Evolutionary conservation across 208 protist species (phyloP).

Genomic region (Leishmania martiniquensis): DNA sequence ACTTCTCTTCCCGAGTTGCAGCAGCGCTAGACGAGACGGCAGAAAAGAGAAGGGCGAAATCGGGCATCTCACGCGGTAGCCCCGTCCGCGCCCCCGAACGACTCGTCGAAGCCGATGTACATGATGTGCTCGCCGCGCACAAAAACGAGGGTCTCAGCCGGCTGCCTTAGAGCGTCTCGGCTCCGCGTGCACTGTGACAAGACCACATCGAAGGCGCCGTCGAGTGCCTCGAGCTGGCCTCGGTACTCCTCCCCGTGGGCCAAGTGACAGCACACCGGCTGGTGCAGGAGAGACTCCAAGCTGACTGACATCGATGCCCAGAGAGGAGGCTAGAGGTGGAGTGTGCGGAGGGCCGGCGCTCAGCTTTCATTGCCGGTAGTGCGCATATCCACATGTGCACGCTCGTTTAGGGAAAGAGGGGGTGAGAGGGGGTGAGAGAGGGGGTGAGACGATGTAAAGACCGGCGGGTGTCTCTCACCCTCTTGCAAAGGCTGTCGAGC

Average conservation of each 20-base stretch:
- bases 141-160: slow-evolving; percentile 40
- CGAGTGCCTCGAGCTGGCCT: slow-evolving; percentile 58
- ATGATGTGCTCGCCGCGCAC: slow-evolving; percentile 80
- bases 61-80: background rate
- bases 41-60: background rate
- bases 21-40: background rate
- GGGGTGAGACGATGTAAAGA: background rate
- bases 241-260: slow-evolving; percentile 55
- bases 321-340: background rate
- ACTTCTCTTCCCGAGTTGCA: background rate
- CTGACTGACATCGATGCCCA: slow-evolving; percentile 46
- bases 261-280: slow-evolving; percentile 58
- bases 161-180: background rate
- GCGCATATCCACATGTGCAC: background rate
- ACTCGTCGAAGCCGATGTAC: slow-evolving; percentile 69
- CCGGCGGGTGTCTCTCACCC: background rate
- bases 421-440: too few species aligned
- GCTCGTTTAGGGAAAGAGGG: too few species aligned
- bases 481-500: background rate
- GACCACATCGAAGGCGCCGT: slow-evolving; percentile 72
- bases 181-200: slow-evolving; percentile 35
- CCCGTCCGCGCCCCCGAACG: background rate
- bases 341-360: background rate
- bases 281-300: slow-evolving; percentile 54
- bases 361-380: background rate